These are phyloP conservation scores for Wickerhamomyces strasburgensis DNA, from an alignment of 805 yeast genomes.

Conservation along the genomic window DNA sequence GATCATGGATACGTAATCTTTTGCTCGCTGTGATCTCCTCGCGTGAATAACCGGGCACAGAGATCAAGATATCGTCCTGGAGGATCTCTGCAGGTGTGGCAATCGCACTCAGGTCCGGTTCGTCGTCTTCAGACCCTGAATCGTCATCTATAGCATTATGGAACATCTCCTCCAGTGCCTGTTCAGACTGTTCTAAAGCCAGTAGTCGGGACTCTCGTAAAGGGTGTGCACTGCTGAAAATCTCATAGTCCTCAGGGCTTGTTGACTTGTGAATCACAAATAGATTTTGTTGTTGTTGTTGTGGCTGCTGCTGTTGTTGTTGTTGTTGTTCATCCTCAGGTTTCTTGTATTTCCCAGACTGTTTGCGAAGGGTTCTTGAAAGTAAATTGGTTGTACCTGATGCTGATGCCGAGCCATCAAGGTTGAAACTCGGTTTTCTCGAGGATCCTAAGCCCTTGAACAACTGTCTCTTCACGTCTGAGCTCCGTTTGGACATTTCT, in stretches of 20 bases:
- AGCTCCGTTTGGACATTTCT: slow-evolving; percentile 14
- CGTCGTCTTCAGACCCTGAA: slow-evolving; percentile 26
- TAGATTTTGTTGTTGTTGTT: too few species aligned
- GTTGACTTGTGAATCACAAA: slow-evolving; percentile 26
- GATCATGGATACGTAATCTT: slow-evolving; percentile 18
- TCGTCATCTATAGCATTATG: slow-evolving; percentile 19
- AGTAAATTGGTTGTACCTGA: slow-evolving; percentile 21
- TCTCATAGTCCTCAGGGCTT: slow-evolving; percentile 21
- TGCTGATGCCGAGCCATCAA: slow-evolving; percentile 9
- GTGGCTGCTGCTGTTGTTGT: slow-evolving; percentile 11
- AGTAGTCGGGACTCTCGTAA: slow-evolving; percentile 22
- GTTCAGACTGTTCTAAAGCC: slow-evolving; percentile 22
- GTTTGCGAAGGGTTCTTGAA: slow-evolving; percentile 24
- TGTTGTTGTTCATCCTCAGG: slow-evolving; percentile 5
- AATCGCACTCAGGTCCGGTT: slow-evolving; percentile 21
- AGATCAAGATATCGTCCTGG: slow-evolving; percentile 23
- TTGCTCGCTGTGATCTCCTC: slow-evolving; percentile 25
- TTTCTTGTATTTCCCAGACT: slow-evolving; percentile 21
- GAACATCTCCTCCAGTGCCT: slow-evolving; percentile 22
- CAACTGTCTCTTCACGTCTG: slow-evolving; percentile 22
- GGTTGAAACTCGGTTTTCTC: slow-evolving; percentile 3
- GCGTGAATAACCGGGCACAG: slow-evolving; percentile 24
- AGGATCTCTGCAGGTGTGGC: slow-evolving; percentile 12
- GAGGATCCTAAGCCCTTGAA: slow-evolving; percentile 17
- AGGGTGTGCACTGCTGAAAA: slow-evolving; percentile 21